Evolutionary conservation across 2,329 filamentous ascomycete species (phyloP), one percentile per base, ranked within the genome.

Genomic region (Aspergillus costaricaensis): DNA sequence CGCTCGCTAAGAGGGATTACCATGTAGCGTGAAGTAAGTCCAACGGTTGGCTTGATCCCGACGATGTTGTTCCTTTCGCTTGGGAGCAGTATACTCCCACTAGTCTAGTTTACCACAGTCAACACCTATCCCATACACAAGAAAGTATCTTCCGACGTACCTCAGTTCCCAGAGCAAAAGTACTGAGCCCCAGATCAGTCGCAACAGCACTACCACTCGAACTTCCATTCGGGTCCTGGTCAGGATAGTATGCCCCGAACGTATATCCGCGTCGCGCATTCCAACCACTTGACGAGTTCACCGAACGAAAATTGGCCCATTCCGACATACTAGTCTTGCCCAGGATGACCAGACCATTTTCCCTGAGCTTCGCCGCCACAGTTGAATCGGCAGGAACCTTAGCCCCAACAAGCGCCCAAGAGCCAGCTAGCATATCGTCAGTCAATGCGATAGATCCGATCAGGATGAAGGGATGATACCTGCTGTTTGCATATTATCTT

Each of bases 41-140:
- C 88, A 1, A 89, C 85, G 0, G 86, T 88, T 1, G 88, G 86
- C 69, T 88, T 88, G 70, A 91, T 86, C 1, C 86, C 88, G 0
- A 89, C 87, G 1, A 90, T 70, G 59, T 88, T 88, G 75, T 85
- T 89, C 5, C 76, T 68, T 44, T 75, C 67, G 50, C 70, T 68
- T 0, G 89, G 88, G 9, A 79, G 80, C 4, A 89, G 69, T 57
- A 91, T 89, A 17, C 84, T 88, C 3, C 88, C 88, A 61, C 81
- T 80, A 0, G 88, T 90, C 73, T 73, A 36, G n/a, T 43, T 12
- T 5, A 7, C 5, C 38, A n/a, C 14, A 25, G 12, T 27, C 38
- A 36, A 10, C 6, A 36, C 23, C 12, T 36, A 36, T 36, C 6
- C 2, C 10, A 36, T 14, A 2, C 10, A 36, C 1, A 36, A 36